phyloP scores from a whole-genome alignment of 108 stramenopile species.

The Pseudonitzschia delicatissima region DNA sequence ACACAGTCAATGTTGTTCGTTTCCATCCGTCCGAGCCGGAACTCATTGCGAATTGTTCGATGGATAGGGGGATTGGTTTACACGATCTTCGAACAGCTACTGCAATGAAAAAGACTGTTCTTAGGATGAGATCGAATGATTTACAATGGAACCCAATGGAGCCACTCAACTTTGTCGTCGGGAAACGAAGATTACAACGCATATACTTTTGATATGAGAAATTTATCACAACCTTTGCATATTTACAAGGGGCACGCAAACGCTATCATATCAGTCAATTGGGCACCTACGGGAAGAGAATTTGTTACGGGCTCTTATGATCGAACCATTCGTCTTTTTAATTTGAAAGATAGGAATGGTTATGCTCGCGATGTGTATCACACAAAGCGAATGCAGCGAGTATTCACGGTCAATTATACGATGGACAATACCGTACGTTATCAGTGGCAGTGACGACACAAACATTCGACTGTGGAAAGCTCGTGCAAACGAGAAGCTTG shows the following conservation, averaged over 20 bases:
- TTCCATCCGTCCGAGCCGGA: constrained; percentile 95
- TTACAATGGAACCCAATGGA: constrained; percentile 99
- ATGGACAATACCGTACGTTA: constrained; percentile 90
- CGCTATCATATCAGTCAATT: constrained; percentile 91
- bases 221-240: constrained; percentile 73
- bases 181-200: constrained; percentile 94
- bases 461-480: constrained; percentile 98
- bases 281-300: constrained; percentile 96
- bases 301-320: constrained; percentile 96
- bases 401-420: constrained; percentile 93
- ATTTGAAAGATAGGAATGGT: constrained; percentile 46
- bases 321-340: constrained; percentile 93
- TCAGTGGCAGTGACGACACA: constrained; percentile 96
- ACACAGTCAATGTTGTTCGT: constrained; percentile 86
- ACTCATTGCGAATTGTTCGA: constrained; percentile 86
- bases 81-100: constrained; percentile 87
- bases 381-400: constrained; percentile 98
- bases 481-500: constrained; percentile 86
- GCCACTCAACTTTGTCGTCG: constrained; percentile 96
- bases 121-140: constrained; percentile 91
- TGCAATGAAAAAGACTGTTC: constrained; percentile 88
- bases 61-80: constrained; percentile 91
- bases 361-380: constrained; percentile 91
- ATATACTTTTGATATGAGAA: constrained; percentile 98
- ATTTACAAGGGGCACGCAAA: constrained; percentile 98